phyloP scores from a whole-genome alignment of 495 filamentous ascomycete species.

The Immersiella caudata region DNA sequence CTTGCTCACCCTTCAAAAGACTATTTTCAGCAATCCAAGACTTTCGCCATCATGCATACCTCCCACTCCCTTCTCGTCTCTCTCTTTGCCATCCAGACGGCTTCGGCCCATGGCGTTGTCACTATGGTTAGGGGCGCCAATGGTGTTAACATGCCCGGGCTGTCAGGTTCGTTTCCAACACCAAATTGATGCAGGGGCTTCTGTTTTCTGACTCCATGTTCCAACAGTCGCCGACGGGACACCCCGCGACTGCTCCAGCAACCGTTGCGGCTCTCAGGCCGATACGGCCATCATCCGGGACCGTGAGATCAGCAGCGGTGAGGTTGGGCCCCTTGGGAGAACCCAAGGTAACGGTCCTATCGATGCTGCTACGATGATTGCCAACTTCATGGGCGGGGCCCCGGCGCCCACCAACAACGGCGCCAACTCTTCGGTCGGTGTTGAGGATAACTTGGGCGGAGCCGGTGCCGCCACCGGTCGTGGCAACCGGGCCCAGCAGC shows the following conservation, averaged over 20 bases:
- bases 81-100: slow-evolving; percentile 32
- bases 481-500: slow-evolving; percentile 5
- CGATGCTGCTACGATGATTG: slow-evolving; percentile 48
- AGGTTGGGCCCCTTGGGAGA: slow-evolving; percentile 58
- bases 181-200: not conserved
- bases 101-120: slow-evolving; percentile 53
- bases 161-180: slow-evolving; percentile 42
- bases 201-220: not conserved
- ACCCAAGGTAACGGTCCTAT: slow-evolving; percentile 60
- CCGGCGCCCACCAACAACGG: slow-evolving; percentile 42
- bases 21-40: not conserved
- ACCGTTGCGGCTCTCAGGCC: slow-evolving; percentile 53
- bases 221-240: slow-evolving; percentile 61
- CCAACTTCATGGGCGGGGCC: slow-evolving; percentile 48
- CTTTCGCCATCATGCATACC: slow-evolving; percentile 36
- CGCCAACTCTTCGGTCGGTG: slow-evolving; percentile 33
- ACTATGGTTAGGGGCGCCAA: slow-evolving; percentile 57
- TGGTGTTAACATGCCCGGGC: slow-evolving; percentile 57
- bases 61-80: slow-evolving; percentile 31
- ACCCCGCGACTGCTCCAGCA: slow-evolving; percentile 57
- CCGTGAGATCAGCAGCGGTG: slow-evolving; percentile 44
- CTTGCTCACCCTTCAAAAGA: not conserved
- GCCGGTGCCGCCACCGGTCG: slow-evolving; percentile 17
- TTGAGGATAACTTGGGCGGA: slow-evolving; percentile 37
- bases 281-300: slow-evolving; percentile 60